phyloP scores from a whole-genome alignment of 805 yeast species.

The Ogataea wickerhamii region DNA sequence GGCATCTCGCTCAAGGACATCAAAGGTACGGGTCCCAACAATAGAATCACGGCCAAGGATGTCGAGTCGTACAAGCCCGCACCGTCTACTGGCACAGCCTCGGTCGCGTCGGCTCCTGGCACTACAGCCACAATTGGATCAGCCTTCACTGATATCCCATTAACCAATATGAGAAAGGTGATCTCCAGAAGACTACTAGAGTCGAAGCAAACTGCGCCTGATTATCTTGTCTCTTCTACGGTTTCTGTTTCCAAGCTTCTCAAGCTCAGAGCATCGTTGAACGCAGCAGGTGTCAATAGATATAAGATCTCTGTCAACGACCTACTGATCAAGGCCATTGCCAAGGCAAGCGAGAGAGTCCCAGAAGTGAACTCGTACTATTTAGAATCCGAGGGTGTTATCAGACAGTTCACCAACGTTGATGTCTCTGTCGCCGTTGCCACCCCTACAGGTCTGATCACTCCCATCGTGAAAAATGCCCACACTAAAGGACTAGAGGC shows the following conservation, averaged over 20 bases:
- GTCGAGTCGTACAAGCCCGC: conserved; percentile 61
- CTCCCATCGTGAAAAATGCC: conserved; percentile 91
- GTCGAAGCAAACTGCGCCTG: conserved; percentile 85
- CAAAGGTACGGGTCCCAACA: conserved; percentile 92
- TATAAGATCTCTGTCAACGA: conserved; percentile 93
- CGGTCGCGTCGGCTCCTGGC: conserved; percentile 23
- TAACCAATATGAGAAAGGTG: conserved; percentile 89
- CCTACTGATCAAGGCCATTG: conserved; percentile 88
- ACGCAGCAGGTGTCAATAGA: conserved; percentile 78
- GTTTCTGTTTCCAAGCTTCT: conserved; percentile 85
- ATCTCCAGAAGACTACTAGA: conserved; percentile 85
- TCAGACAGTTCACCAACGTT: conserved; percentile 86
- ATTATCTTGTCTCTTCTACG: conserved; percentile 85
- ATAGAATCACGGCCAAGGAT: conserved; percentile 89
- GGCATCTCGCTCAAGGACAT: conserved; percentile 84
- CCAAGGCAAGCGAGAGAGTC: conserved; percentile 83
- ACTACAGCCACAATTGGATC: conserved; percentile 44
- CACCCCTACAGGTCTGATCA: conserved; percentile 94
- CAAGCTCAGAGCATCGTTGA: conserved; percentile 87
- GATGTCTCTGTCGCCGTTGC: conserved; percentile 99
- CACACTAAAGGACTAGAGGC: conserved; percentile 79
- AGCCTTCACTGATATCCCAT: conserved; percentile 75
- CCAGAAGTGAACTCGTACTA: conserved; percentile 95
- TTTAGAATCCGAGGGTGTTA: conserved; percentile 83
- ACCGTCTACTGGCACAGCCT: background rate